Evolutionary conservation across 169 alveolate species (phyloP).

Genomic region (Amoebophrya sp.): DNA sequence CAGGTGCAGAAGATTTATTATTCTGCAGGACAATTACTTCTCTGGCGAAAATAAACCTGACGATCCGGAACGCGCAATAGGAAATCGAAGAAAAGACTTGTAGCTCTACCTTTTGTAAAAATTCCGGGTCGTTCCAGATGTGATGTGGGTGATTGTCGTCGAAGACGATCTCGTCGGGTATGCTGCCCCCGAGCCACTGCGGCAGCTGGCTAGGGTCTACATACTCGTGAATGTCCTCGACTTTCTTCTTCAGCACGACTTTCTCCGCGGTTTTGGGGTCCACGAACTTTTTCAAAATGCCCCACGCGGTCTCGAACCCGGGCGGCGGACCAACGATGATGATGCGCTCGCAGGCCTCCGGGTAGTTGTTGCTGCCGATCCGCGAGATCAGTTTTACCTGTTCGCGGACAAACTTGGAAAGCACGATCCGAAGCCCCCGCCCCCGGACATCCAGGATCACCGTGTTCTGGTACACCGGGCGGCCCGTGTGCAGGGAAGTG

Average conservation of each 20-base stretch:
- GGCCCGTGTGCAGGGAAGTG: neutral
- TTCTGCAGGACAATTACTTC: neutral
- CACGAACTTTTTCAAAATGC: neutral
- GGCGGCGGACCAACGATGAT: neutral
- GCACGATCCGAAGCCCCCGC: neutral
- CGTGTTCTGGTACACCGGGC: conserved; percentile 5
- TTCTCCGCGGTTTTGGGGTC: neutral
- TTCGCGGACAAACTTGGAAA: neutral
- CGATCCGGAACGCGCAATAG: neutral
- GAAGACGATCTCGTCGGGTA: neutral
- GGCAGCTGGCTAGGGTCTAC: neutral
- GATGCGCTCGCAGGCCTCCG: conserved; percentile 4
- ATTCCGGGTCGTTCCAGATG: neutral
- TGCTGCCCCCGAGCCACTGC: neutral
- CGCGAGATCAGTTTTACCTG: neutral
- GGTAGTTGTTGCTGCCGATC: neutral
- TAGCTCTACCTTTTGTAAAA: neutral
- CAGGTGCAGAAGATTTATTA: neutral
- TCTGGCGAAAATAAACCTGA: neutral
- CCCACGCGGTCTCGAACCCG: conserved; percentile 1
- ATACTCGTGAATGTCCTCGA: neutral
- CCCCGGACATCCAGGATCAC: conserved; percentile 23
- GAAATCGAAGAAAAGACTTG: neutral
- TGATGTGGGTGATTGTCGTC: neutral
- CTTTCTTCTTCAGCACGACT: neutral